Percentiles rank a stretch among this genome's conserved stretches.
Conservation (phyloP, 1,139 yeast species). For the Yamadazyma dushanensis region DNA sequence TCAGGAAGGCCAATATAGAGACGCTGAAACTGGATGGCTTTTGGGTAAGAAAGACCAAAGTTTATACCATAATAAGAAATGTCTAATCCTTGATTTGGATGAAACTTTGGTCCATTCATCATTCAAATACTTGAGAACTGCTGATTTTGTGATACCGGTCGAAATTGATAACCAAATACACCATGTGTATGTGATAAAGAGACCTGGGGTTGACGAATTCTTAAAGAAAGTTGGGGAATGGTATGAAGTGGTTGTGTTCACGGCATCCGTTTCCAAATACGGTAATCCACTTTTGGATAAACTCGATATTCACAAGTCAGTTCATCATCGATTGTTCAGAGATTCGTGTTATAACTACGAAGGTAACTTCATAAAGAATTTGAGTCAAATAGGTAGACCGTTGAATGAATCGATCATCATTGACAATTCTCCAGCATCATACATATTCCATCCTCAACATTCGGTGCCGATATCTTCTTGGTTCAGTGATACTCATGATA, state of each 20-base stretch:
- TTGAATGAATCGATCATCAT: conserved; percentile 81
- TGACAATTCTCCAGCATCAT: conserved; percentile 97
- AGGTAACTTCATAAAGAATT: conserved; percentile 91
- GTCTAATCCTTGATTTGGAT: conserved; percentile 88
- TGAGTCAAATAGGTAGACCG: conserved; percentile 93
- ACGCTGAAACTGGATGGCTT: conserved; percentile 59
- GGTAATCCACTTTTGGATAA: conserved; percentile 95
- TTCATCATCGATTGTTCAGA: conserved; percentile 91
- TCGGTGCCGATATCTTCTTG: conserved; percentile 98
- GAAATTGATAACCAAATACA: conserved; percentile 86
- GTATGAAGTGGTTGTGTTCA: conserved; percentile 93
- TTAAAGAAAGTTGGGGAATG: conserved; percentile 78
- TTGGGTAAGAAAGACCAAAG: conserved; percentile 44
- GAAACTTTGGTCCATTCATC: conserved; percentile 96
- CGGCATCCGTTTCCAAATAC: conserved; percentile 92
- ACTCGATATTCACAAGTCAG: conserved; percentile 67
- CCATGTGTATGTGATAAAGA: conserved; percentile 91
- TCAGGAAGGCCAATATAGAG: conserved; percentile 70
- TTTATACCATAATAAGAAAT: conserved; percentile 59
- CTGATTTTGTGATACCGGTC: conserved; percentile 90
- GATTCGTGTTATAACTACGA: conserved; percentile 67
- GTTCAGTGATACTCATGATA: conserved; percentile 98
- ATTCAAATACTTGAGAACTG: conserved; percentile 85
- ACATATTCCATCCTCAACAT: conserved; percentile 95
- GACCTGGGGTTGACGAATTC: conserved; percentile 98